A percentile compares a stretch with the other conserved stretches of the same genome.
Evolutionary conservation across 768 basidiomycete genomes (phyloP).

Genomic region (Naganishia antarctica): DNA sequence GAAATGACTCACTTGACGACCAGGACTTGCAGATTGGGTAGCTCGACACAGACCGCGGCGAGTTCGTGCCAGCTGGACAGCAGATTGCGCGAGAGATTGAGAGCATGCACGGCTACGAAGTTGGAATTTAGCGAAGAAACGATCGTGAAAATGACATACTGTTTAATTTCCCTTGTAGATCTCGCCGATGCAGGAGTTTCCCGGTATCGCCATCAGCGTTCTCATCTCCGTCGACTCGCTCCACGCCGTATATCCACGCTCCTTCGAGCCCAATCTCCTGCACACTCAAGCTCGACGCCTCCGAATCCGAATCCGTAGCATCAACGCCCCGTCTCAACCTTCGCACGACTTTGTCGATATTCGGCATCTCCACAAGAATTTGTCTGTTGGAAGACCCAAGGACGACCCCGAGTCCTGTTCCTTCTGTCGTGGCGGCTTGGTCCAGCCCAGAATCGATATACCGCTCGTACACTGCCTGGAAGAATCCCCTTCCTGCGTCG

Average conservation of each 20-base stretch:
- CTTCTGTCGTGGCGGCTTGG: background rate
- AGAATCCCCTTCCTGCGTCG: slow-evolving; percentile 57
- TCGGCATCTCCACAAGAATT: slow-evolving; percentile 81
- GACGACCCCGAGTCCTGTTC: slow-evolving; percentile 52
- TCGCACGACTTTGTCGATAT: slow-evolving; percentile 56
- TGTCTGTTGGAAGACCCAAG: slow-evolving; percentile 76
- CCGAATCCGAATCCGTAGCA: background rate
- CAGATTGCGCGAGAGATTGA: slow-evolving; percentile 76
- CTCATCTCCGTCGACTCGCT: slow-evolving; percentile 36
- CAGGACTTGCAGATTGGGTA: slow-evolving; percentile 63
- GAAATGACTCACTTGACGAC: slow-evolving; percentile 66
- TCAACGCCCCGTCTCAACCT: background rate
- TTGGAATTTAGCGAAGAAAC: background rate
- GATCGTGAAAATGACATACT: background rate
- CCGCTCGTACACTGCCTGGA: slow-evolving; percentile 67
- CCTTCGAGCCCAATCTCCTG: slow-evolving; percentile 75
- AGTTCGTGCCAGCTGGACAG: slow-evolving; percentile 67
- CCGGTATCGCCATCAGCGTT: background rate
- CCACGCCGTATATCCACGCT: slow-evolving; percentile 54
- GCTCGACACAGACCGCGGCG: slow-evolving; percentile 59
- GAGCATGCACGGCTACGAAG: slow-evolving; percentile 62
- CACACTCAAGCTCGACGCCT: slow-evolving; percentile 65
- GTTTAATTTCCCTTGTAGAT: background rate
- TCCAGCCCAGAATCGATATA: slow-evolving; percentile 52
- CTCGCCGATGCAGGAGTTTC: background rate